Conservation (phyloP, 805 yeast genomes). For the Schwanniomyces polymorphus region DNA sequence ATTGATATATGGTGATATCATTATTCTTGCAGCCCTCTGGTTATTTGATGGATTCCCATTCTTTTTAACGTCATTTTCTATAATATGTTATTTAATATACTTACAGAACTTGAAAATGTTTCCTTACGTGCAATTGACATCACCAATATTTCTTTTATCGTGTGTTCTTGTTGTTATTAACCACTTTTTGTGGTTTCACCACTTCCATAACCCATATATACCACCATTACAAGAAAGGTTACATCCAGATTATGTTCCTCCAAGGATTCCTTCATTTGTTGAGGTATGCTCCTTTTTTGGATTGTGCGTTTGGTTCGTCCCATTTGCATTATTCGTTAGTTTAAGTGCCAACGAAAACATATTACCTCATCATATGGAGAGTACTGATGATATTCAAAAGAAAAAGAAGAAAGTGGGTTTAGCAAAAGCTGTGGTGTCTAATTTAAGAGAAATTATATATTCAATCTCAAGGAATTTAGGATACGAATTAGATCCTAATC, state of each 20-base stretch:
- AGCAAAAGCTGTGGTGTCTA: conserved; percentile 65
- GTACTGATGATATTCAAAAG: conserved; percentile 24
- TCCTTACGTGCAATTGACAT: conserved; percentile 77
- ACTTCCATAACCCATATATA: conserved; percentile 70
- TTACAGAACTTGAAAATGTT: conserved; percentile 75
- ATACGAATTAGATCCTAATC: conserved; percentile 57
- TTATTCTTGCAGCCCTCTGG: conserved; percentile 53
- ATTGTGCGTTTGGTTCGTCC: conserved; percentile 88
- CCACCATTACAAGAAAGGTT: conserved; percentile 68
- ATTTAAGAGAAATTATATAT: conserved; percentile 47
- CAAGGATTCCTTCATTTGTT: conserved; percentile 74
- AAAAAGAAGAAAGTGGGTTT: conserved; percentile 50
- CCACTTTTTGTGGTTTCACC: conserved; percentile 87
- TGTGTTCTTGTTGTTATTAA: conserved; percentile 73
- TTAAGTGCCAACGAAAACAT: conserved; percentile 89
- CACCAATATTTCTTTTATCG: conserved; percentile 68
- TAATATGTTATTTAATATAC: conserved; percentile 71
- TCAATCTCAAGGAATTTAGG: conserved; percentile 58
- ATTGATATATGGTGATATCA: conserved; percentile 63
- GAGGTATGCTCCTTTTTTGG: conserved; percentile 97
- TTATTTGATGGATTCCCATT: conserved; percentile 81
- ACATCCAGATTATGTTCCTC: conserved; percentile 58
- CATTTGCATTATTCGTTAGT: conserved; percentile 88
- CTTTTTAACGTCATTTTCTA: conserved; percentile 61
- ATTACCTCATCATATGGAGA: conserved; percentile 57